Base-by-base conservation (phyloP, 2,329 filamentous ascomycete species). In the Colletotrichum siamense region DNA sequence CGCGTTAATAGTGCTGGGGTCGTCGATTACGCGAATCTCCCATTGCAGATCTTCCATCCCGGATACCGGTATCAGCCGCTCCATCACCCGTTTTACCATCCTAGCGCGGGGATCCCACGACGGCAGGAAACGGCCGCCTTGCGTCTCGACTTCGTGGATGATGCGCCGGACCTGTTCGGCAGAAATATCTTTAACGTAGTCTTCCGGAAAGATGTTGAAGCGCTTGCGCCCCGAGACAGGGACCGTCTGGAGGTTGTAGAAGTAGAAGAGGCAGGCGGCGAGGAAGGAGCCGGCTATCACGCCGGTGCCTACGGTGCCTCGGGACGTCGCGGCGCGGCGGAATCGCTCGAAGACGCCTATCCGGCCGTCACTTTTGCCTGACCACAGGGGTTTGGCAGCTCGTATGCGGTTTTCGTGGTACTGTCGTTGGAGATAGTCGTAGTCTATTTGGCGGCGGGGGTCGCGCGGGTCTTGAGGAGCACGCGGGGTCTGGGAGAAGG, bases 1-100 rank as follows among this genome's bases (percentile, higher is more conserved):
- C 0, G 95, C 95, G 80, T 96, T 96, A 78, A 89, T 88, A 52
- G 89, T 90, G 55, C 80, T 86, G 78, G 24, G 87, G 76, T 93
- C 92, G n/a, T 95, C 89, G 80, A 96, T 95, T 8, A 96, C 94
- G 79, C 90, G 88, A 6, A 96, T 89, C 84, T 95, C 93, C 94
- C 95, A 96, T 15, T 91, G 82, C 55, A 89, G 85, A 77, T 89
- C 84, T 70, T 83, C 80, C 85, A 94, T 85, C 7, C 93, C 93
- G 78, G 91, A 92, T 67, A 92, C 92, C 8, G 93, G 93, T 30
- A 96, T 91, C 79, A 96, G 83, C 71, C 92, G 86, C 69, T 87
- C 82, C 88, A 96, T 89, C 15, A 96, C 93, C 75, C 90, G 86
- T 81, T 89, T 88, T 8, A 96, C 94, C 82, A 89, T 81, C 12